Percentiles rank a stretch among this genome's conserved stretches.
Evolutionary conservation across 352 stramenopile species (phyloP).

Genomic region (Phytophthora fragariaefolia): DNA sequence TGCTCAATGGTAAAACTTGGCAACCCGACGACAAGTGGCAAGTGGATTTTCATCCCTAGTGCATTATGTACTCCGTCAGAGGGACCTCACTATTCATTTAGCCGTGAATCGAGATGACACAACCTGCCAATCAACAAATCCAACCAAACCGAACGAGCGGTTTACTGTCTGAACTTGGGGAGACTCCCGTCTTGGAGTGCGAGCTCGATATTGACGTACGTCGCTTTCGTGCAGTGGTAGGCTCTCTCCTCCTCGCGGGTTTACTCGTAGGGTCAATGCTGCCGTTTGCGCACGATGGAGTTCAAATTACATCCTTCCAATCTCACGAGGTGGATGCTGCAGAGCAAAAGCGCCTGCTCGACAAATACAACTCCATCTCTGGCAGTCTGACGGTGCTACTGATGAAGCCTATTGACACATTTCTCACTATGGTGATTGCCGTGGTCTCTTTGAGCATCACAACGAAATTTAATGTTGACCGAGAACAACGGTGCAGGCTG

Average conservation of each 20-base stretch:
- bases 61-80: too few species aligned
- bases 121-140: too few species aligned
- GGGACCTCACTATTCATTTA: too few species aligned
- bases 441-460: constrained; percentile 10
- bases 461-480: constrained; percentile 8
- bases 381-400: constrained; percentile 10
- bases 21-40: too few species aligned
- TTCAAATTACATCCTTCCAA: constrained; percentile 13
- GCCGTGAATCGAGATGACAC: too few species aligned
- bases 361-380: constrained; percentile 15
- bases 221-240: constrained; percentile 6
- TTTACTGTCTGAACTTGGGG: too few species aligned
- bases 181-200: too few species aligned
- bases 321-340: constrained; percentile 11
- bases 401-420: constrained; percentile 20
- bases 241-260: background rate
- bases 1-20: too few species aligned
- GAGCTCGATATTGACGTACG: constrained; percentile 5
- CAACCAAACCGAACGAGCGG: too few species aligned
- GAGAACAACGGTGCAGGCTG: constrained; percentile 13
- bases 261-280: constrained; percentile 4
- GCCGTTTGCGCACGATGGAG: constrained; percentile 5
- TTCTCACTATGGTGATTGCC: constrained; percentile 18
- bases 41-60: too few species aligned
- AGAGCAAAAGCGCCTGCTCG: constrained; percentile 12